Base-by-base conservation (phyloP, 495 filamentous ascomycete species). In the Aspergillus diversus region DNA sequence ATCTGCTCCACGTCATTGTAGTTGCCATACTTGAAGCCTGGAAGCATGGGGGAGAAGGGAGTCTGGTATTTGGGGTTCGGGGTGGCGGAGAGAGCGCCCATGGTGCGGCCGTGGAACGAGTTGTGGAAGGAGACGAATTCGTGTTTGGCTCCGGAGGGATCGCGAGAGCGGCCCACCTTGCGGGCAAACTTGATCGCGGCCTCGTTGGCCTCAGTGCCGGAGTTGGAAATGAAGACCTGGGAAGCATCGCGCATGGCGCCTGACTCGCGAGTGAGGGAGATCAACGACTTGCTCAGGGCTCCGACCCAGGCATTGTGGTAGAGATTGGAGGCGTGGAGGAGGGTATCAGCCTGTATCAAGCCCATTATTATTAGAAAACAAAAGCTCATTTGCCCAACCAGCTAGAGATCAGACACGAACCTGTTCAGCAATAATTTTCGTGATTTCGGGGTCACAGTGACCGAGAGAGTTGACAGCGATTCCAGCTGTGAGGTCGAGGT, bases 51-150 rank as follows among this genome's bases (percentile, higher is more conserved):
- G 13, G 91, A 79, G 71, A 98, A 99, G 4, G 95, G 96, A 16
- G 88, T 86, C 73, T 99, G 95, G 77, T 99, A 99, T 72, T 99
- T 99, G 11, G 92, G 92, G 78, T 99, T 99, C n/a, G 93, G 96
- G 5, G 95, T 99, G 0, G 96, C 95, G 27, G 90, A 93, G 32
- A 99, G 76, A 21, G 87, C 83, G 21, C 95, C 95, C 92, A 97
- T 96, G 21, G 96, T 97, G 57, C 95, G 89, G 64, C 95, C 95
- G 77, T 99, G 95, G 86, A 99, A 99, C 17, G 90, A 91, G 70
- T 89, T 87, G 62, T 90, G 71, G 82, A 98, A 99, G 35, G 90
- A 93, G 58, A 98, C 89, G 13, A 99, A 75, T 67, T 97, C 92
- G 65, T 86, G 74, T 76, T 98, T 96, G 5, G 75, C 78, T 17